Evolutionary conservation across 2,329 filamentous ascomycete genomes (phyloP).

Genomic region (Alternaria rosae): DNA sequence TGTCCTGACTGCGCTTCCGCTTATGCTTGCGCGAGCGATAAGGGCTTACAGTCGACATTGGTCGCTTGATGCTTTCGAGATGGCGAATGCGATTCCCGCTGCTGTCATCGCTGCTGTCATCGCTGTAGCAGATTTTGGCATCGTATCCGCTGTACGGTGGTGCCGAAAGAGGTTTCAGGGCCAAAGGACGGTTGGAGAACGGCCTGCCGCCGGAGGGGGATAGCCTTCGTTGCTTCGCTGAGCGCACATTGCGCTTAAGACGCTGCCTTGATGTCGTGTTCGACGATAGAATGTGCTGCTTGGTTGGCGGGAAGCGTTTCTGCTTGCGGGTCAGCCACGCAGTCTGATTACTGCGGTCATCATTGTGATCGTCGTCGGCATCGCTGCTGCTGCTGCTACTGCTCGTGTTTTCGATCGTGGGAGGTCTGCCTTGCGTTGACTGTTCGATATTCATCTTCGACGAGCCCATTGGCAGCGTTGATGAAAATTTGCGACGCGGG

Average conservation of each 20-base stretch:
- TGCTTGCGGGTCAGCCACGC: slow-evolving; percentile 16
- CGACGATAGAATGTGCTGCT: background rate
- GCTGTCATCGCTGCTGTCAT: slow-evolving; percentile 2
- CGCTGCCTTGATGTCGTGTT: background rate
- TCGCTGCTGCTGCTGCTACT: slow-evolving; percentile 14
- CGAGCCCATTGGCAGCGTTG: slow-evolving; percentile 13
- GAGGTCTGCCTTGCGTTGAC: slow-evolving; percentile 11
- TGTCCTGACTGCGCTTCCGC: background rate
- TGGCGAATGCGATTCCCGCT: background rate
- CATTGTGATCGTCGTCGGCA: slow-evolving; percentile 4
- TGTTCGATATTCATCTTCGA: slow-evolving; percentile 15
- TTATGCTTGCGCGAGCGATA: background rate
- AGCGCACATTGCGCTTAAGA: background rate
- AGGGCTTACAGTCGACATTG: background rate
- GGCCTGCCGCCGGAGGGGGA: background rate
- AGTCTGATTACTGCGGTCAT: slow-evolving; percentile 8
- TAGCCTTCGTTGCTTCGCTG: background rate
- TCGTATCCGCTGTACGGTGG: background rate
- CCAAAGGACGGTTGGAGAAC: background rate
- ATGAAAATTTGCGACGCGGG: slow-evolving; percentile 2
- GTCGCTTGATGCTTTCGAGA: background rate
- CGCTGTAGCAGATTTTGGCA: slow-evolving; percentile 4
- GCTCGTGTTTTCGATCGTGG: slow-evolving; percentile 10
- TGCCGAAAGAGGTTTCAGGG: slow-evolving; percentile 1
- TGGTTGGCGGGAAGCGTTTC: slow-evolving; percentile 4